phyloP scores from a whole-genome alignment of 129 eudicot species.

The Erigeron canadensis region DNA sequence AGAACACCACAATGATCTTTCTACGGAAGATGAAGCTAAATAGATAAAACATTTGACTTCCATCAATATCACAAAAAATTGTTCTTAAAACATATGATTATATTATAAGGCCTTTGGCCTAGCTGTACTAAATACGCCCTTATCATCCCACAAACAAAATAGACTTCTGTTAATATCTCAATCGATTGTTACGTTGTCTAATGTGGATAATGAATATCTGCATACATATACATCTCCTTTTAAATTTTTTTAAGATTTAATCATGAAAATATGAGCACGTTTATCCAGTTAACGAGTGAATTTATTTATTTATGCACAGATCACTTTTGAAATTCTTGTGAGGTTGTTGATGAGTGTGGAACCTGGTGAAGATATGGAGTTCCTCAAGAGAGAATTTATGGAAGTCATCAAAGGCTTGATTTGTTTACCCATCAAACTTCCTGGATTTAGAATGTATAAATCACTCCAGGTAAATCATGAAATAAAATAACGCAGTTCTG shows the following conservation, averaged over 20 bases:
- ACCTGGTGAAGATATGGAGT: constrained; percentile 81
- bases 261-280: not conserved
- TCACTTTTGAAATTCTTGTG: constrained; percentile 76
- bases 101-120: not conserved
- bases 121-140: too few relatives aligned
- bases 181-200: not conserved
- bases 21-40: not conserved
- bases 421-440: constrained; percentile 81
- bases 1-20: not conserved
- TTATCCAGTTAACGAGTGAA: too few relatives aligned
- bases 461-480: constrained; percentile 63
- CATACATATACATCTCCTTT: not conserved
- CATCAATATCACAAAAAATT: not conserved
- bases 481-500: not conserved
- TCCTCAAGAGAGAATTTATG: constrained; percentile 67
- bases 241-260: constrained; percentile 11
- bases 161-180: not conserved
- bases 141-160: too few relatives aligned
- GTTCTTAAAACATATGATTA: not conserved
- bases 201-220: constrained; percentile 1
- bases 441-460: constrained; percentile 81
- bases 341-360: constrained; percentile 69
- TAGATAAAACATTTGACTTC: not conserved
- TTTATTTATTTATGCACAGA: constrained; percentile 34
- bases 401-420: constrained; percentile 91